Evolutionary conservation across 2,329 filamentous ascomycete genomes (phyloP).

Genomic region (Fusarium lateritium): DNA sequence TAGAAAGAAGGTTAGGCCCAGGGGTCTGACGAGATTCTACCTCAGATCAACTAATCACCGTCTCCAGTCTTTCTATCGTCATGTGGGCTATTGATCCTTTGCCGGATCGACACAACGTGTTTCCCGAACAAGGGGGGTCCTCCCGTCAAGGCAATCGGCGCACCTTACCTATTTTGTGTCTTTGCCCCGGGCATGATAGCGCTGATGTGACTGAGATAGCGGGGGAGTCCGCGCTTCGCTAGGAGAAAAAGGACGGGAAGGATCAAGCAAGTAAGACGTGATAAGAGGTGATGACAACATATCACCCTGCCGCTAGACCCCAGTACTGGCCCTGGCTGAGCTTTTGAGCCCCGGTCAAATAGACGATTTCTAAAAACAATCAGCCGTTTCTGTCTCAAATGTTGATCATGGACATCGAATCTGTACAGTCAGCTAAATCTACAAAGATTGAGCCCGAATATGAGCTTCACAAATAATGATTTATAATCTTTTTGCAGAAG

Average conservation of each 20-base stretch:
- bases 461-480: too few species aligned
- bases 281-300: slow-evolving; percentile 22
- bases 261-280: slow-evolving; percentile 14
- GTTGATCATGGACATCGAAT: background rate
- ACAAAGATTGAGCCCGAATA: background rate
- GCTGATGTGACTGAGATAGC: slow-evolving; percentile 11
- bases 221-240: slow-evolving; percentile 20
- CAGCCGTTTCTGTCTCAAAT: background rate
- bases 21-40: slow-evolving; percentile 22
- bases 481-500: slow-evolving; percentile 11
- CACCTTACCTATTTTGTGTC: slow-evolving; percentile 18
- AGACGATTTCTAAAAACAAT: slow-evolving; percentile 1
- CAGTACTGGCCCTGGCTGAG: background rate
- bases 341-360: background rate
- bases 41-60: slow-evolving; percentile 13
- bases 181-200: slow-evolving; percentile 19
- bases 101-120: slow-evolving; percentile 17
- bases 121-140: slow-evolving; percentile 5
- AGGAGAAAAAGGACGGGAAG: slow-evolving; percentile 30
- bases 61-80: slow-evolving; percentile 10
- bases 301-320: slow-evolving; percentile 16
- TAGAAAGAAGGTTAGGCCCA: slow-evolving; percentile 4
- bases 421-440: background rate
- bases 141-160: background rate
- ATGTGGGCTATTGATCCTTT: slow-evolving; percentile 2